A percentile compares a stretch with the other conserved stretches of the same genome.
Evolutionary conservation across 2,329 filamentous ascomycete species (phyloP).

Genomic region (Pestalotiopsis sp.): DNA sequence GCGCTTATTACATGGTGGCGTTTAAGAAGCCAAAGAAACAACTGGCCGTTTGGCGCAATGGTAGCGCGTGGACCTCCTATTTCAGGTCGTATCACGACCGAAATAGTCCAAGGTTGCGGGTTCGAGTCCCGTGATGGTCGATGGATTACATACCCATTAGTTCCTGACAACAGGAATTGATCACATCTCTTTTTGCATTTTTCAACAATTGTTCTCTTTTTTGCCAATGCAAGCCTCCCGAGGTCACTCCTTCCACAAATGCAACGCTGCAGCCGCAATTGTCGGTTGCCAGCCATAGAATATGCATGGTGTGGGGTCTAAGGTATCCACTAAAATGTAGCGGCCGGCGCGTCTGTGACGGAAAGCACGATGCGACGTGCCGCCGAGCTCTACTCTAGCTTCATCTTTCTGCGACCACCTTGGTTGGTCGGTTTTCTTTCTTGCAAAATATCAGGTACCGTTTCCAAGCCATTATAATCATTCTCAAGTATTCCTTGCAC

Average conservation of each 20-base stretch:
- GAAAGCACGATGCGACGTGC: slow-evolving; percentile 2
- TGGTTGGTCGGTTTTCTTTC: too few relatives aligned
- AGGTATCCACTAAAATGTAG: slow-evolving; percentile 4
- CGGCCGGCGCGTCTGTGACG: neutral
- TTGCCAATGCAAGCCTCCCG: too few relatives aligned
- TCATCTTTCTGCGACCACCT: neutral
- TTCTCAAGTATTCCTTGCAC: neutral
- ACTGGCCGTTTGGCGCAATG: slow-evolving; percentile 24
- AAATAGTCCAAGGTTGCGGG: slow-evolving; percentile 35
- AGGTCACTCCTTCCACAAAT: too few relatives aligned
- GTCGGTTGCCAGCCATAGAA: too few relatives aligned
- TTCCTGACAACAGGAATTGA: slow-evolving; percentile 15
- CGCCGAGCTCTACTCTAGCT: neutral
- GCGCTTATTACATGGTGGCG: neutral
- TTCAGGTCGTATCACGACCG: neutral
- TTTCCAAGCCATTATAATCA: too few relatives aligned
- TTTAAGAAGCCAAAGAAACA: neutral
- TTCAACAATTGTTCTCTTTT: neutral
- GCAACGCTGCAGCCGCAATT: too few relatives aligned
- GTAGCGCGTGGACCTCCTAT: slow-evolving; percentile 32
- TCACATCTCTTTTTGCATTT: slow-evolving; percentile 12
- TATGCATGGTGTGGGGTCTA: neutral
- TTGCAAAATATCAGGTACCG: too few relatives aligned
- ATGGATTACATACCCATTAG: neutral
- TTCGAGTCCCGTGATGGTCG: slow-evolving; percentile 35